Evolutionary conservation across 352 stramenopile species (phyloP).

Genomic region (Phytopythium mirpurense): DNA sequence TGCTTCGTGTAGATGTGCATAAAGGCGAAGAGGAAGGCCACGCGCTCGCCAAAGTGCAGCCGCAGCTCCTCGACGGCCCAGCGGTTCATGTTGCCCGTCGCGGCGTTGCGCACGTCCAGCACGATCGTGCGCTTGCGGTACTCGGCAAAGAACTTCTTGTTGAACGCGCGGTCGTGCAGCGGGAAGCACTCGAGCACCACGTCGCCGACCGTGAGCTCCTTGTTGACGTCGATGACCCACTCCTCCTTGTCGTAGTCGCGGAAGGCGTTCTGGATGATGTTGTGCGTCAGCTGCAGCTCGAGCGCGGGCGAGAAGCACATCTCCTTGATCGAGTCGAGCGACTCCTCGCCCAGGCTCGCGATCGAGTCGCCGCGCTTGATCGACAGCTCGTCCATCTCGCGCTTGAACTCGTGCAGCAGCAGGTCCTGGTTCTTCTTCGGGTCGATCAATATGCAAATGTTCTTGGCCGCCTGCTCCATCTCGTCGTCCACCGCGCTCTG

Average conservation of each 20-base stretch:
- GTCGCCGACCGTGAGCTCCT: constrained; percentile 72
- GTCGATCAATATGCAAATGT: constrained; percentile 77
- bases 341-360: constrained; percentile 66
- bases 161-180: constrained; percentile 80
- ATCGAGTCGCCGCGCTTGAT: constrained; percentile 73
- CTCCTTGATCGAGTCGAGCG: constrained; percentile 67
- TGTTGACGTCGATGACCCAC: constrained; percentile 83
- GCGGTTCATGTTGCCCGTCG: constrained; percentile 71
- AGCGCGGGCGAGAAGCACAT: constrained; percentile 85
- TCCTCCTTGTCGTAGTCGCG: constrained; percentile 86
- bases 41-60: constrained; percentile 83
- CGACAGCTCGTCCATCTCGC: constrained; percentile 79
- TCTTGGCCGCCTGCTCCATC: constrained; percentile 51
- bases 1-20: constrained; percentile 91
- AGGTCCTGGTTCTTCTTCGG: constrained; percentile 81
- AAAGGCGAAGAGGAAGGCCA: constrained; percentile 87
- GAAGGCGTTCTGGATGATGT: constrained; percentile 86
- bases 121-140: constrained; percentile 83
- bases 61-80: constrained; percentile 85
- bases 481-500: constrained; percentile 19
- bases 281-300: constrained; percentile 84
- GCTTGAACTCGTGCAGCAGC: constrained; percentile 84
- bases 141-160: constrained; percentile 85
- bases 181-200: constrained; percentile 80
- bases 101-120: constrained; percentile 56